These are phyloP conservation scores for Citropsis articulata DNA, from an alignment of 345 rosid species.

Conservation along the genomic window DNA sequence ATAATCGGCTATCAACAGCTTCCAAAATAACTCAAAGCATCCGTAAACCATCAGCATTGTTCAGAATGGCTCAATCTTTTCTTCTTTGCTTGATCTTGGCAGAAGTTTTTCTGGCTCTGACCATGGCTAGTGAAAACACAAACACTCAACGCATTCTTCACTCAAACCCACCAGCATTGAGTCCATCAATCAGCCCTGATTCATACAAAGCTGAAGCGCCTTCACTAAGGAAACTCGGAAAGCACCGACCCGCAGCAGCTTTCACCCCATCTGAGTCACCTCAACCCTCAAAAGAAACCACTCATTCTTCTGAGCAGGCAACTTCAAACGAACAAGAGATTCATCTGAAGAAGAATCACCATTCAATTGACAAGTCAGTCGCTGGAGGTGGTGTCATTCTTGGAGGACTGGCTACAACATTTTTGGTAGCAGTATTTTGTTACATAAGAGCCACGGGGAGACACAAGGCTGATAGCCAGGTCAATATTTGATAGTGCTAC, in stretches of 20 bases:
- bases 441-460: conserved; percentile 70
- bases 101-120: conserved; percentile 25
- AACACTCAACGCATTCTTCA: background rate
- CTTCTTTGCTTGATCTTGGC: conserved; percentile 32
- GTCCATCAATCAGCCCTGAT: conserved; percentile 12
- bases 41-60: background rate
- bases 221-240: conserved; percentile 44
- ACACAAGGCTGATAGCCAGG: conserved; percentile 28
- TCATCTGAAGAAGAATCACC: conserved; percentile 33
- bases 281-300: background rate
- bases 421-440: conserved; percentile 64
- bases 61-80: conserved; percentile 25
- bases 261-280: conserved; percentile 28
- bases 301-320: conserved; percentile 1
- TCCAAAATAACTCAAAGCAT: conserved; percentile 2
- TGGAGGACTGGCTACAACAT: conserved; percentile 68
- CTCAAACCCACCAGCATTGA: conserved; percentile 18
- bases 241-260: conserved; percentile 22
- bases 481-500: background rate
- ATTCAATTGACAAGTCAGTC: conserved; percentile 54
- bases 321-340: conserved; percentile 17
- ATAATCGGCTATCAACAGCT: background rate
- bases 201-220: conserved; percentile 26
- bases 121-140: conserved; percentile 23
- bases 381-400: conserved; percentile 85